Percentiles rank a stretch among this genome's conserved stretches.
Conservation (phyloP, 2,329 filamentous ascomycete genomes). For the Ophiocordyceps camponoti-rufipedis region DNA sequence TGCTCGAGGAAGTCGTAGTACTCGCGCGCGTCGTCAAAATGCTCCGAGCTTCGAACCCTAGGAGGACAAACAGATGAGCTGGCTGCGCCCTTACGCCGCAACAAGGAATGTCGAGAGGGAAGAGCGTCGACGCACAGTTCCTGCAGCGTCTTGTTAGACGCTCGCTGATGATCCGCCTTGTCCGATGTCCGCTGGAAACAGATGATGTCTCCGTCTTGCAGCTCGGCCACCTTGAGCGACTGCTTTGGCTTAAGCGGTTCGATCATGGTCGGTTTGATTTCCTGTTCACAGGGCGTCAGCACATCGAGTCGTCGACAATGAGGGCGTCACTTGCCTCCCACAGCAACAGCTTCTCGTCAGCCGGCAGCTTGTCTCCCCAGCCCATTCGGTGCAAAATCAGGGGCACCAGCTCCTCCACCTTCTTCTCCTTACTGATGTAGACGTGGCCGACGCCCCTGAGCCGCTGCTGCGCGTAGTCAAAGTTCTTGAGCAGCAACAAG, state of each 20-base stretch:
- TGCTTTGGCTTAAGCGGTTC: constrained; percentile 84
- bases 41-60: constrained; percentile 21
- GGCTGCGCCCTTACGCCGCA: background rate
- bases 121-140: constrained; percentile 12
- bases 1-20: constrained; percentile 92
- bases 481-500: constrained; percentile 83
- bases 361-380: constrained; percentile 60
- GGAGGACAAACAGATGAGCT: background rate
- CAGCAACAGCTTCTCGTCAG: constrained; percentile 43
- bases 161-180: constrained; percentile 16
- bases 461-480: constrained; percentile 59
- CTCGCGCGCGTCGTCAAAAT: constrained; percentile 53
- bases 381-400: constrained; percentile 67
- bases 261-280: constrained; percentile 97
- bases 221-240: constrained; percentile 75
- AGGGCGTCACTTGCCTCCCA: constrained; percentile 47
- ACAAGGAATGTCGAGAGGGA: background rate
- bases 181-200: constrained; percentile 63
- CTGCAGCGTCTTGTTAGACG: constrained; percentile 11
- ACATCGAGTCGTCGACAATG: background rate
- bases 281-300: constrained; percentile 21
- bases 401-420: constrained; percentile 67
- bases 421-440: constrained; percentile 76
- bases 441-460: constrained; percentile 64
- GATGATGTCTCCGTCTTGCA: constrained; percentile 93